Evolutionary conservation across 2,329 filamentous ascomycete species (phyloP), one percentile per base, ranked within the genome.

Genomic region (Fusarium brevicatenulatum): DNA sequence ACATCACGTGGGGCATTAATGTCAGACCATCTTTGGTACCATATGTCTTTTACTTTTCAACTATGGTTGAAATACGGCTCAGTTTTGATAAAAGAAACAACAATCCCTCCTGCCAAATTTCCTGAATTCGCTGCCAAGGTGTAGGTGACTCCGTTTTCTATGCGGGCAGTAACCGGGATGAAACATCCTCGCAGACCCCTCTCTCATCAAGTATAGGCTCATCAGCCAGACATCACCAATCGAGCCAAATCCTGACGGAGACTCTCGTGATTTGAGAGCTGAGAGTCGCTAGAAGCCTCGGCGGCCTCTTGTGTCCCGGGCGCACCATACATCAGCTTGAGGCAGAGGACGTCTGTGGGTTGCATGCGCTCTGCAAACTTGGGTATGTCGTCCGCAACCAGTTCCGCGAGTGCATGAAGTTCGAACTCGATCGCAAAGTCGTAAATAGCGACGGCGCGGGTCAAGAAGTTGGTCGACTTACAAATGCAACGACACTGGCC

Each of bases 381-480:
- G 34, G 34, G 23, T 8, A 37, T 25, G 5, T 37, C 50, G 9
- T 28, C 23, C 7, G 23, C 23, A 8, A 30, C 50, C 23, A 54
- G 32, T 28, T 13, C 16, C 7, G 19, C 55, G 7, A 58, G 32
- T n/a, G 25, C 23, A 19, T 30, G 9, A 28, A 56, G 28, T 34
- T 25, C 39, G 11, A 56, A 55, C 25, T 55, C 37, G 25, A 40
- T 18, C 16, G 37, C 36, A 19, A 55, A 55, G 52, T 43, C 36
- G 52, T 55, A 42, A 19, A 43, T 55, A 55, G 52, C 37, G 25
- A 55, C 25, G 4, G 52, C 52, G 25, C 52, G 52, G 25, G 19
- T 13, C 12, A 32, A 43, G 25, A 23, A 30, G 11, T 55, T 21
- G 15, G 36, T 42, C 2, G 25, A 23, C 21, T 23, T n/a, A 19